Percentiles rank a stretch among this genome's conserved stretches.
These are phyloP conservation scores for Nothophaeocryptopus gaeumannii DNA, from an alignment of 2,329 filamentous ascomycete genomes.

Conservation along the genomic window DNA sequence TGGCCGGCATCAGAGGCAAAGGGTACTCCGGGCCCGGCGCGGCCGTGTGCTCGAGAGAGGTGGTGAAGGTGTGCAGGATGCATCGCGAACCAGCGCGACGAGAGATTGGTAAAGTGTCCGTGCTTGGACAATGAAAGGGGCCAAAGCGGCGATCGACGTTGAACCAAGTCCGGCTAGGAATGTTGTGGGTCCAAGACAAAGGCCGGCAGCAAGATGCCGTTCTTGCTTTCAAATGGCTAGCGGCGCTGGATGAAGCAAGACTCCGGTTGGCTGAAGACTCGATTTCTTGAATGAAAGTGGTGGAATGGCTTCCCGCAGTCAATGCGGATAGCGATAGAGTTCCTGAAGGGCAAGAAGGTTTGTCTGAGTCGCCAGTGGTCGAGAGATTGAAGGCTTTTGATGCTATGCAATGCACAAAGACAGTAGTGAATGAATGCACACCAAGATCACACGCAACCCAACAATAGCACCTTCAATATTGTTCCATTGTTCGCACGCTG, in stretches of 20 bases:
- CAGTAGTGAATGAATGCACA: background rate
- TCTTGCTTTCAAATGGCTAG: slow-evolving; percentile 5
- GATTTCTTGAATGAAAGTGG: slow-evolving; percentile 1
- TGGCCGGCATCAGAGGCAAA: slow-evolving; percentile 18
- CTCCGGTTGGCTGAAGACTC: background rate
- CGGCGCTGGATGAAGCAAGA: background rate
- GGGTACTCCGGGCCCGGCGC: slow-evolving; percentile 6
- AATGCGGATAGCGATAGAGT: background rate
- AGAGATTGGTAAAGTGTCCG: slow-evolving; percentile 8
- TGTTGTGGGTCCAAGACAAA: background rate
- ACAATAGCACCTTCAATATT: background rate
- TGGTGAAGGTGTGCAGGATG: slow-evolving; percentile 25
- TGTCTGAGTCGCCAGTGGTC: too few relatives aligned
- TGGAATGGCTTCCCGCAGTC: background rate
- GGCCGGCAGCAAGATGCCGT: background rate
- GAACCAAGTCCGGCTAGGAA: slow-evolving; percentile 6
- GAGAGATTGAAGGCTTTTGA: too few relatives aligned
- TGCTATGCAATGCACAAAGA: background rate
- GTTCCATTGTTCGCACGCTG: too few relatives aligned
- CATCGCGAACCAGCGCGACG: slow-evolving; percentile 23
- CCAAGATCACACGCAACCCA: background rate
- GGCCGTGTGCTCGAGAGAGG: slow-evolving; percentile 7
- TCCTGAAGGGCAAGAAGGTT: background rate
- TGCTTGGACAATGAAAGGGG: slow-evolving; percentile 8
- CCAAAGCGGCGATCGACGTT: slow-evolving; percentile 8